Percentiles rank a stretch among this genome's conserved stretches.
These are phyloP conservation scores for Dactylellina cionopaga DNA, from an alignment of 2,329 filamentous ascomycete species.

Conservation along the genomic window DNA sequence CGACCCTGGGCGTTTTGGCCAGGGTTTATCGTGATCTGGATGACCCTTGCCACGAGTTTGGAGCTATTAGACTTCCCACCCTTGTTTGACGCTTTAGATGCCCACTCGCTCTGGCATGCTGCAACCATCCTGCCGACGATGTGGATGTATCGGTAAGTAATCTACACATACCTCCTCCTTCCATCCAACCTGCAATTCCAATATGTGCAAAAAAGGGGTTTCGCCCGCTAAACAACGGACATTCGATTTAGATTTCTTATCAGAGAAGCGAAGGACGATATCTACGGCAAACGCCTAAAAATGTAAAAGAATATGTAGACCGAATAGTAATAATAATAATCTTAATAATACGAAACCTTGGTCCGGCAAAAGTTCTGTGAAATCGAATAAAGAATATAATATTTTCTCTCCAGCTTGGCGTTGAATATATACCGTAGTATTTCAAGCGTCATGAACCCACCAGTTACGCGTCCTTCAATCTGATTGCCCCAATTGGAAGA, in stretches of 20 bases:
- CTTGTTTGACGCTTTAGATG: constrained; percentile 82
- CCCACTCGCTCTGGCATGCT: constrained; percentile 94
- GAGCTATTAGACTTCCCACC: constrained; percentile 95
- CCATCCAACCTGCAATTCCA: not conserved
- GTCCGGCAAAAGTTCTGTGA: not conserved
- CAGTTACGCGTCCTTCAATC: too few species aligned
- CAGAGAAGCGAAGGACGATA: constrained; percentile 40
- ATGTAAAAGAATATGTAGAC: too few species aligned
- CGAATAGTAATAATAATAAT: too few species aligned
- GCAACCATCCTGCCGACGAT: constrained; percentile 88
- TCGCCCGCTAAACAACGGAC: not conserved
- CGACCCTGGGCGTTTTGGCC: constrained; percentile 87
- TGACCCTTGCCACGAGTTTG: constrained; percentile 92
- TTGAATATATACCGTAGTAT: too few species aligned
- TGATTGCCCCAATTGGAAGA: too few species aligned
- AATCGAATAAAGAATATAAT: too few species aligned
- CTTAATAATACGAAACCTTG: not conserved
- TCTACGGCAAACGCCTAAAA: constrained; percentile 49
- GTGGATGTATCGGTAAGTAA: constrained; percentile 75
- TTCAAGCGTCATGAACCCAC: too few species aligned
- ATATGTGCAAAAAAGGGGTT: not conserved
- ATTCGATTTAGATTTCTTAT: constrained; percentile 28
- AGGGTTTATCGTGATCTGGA: constrained; percentile 88
- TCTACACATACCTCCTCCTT: not conserved
- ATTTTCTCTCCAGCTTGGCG: too few species aligned